Evolutionary conservation across 306 rosid species (phyloP), one percentile per base, ranked within the genome.

Genomic region (Fagus sylvatica): DNA sequence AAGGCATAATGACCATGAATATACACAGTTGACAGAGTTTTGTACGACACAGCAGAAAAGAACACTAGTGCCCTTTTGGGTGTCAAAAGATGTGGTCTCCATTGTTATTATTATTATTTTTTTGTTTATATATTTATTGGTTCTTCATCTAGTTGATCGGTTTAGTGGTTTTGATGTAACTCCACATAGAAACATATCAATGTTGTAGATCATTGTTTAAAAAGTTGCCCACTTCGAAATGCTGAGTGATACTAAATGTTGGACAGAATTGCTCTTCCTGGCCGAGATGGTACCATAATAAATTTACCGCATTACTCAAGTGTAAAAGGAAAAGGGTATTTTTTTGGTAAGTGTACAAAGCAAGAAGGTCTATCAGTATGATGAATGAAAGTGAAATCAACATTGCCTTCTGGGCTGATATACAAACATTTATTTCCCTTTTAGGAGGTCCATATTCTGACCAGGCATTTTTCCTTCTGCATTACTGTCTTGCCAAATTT

Each of bases 41-140:
- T 90, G 90, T 84, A 87, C 86, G 86, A 80, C 83, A 80, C 54
- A 67, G 60, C 79, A 67, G 36, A 74, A 74, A 46, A 68, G 77
- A 76, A 73, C 28, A 70, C 39, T 30, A 77, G 81, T 83, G 85
- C 81, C 76, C 80, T 61, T 53, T 56, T 80, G 53, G 85, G 84
- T 72, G 51, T 78, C 76, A 64, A 64, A 81, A 87, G 82, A 76
- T 75, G 80, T 68, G 75, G 77, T 73, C 76, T 39, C 41, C 5
- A 39, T 39, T 39, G 41, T 79, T 78, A 67, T 61, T 62, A 55
- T 53, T 49, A 60, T 65, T 67, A 46, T 80, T 1, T 39, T 39
- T 39, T 79, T 64, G 74, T 76, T 34, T 15, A 34, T 76, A 60
- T 71, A 40, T 72, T 33, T 69, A 41, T 74, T 73, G 53, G 70